These are phyloP conservation scores for Collybia nuda DNA, from an alignment of 768 basidiomycete genomes.

Conservation along the genomic window DNA sequence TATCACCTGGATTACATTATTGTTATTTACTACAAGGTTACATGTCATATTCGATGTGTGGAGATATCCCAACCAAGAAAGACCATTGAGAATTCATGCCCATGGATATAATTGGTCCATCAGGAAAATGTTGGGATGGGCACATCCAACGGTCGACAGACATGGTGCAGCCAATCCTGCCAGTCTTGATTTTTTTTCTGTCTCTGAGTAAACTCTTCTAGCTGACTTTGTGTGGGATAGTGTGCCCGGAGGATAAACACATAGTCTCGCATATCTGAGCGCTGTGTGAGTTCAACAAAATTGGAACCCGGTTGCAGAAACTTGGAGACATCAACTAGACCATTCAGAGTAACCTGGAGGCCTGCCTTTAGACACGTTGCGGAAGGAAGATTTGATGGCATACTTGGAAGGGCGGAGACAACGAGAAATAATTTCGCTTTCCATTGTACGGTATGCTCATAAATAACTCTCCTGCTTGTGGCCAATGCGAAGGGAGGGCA, in stretches of 20 bases:
- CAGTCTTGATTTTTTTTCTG: slow-evolving; percentile 35
- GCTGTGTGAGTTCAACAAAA: slow-evolving; percentile 40
- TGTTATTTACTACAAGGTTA: no score
- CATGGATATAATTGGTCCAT: background rate
- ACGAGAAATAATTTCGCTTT: slow-evolving; percentile 27
- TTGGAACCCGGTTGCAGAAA: slow-evolving; percentile 42
- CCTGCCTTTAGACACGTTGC: background rate
- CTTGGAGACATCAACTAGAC: slow-evolving; percentile 50
- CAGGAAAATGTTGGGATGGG: slow-evolving; percentile 12
- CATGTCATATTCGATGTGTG: no score
- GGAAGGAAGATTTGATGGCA: slow-evolving; percentile 6
- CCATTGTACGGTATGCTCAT: slow-evolving; percentile 33
- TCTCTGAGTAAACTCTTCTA: slow-evolving; percentile 29
- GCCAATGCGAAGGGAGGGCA: slow-evolving; percentile 41
- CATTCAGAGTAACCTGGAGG: slow-evolving; percentile 43
- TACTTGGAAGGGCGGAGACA: slow-evolving; percentile 43
- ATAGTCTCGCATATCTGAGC: slow-evolving; percentile 41
- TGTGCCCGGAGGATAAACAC: slow-evolving; percentile 49
- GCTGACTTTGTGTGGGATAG: slow-evolving; percentile 45
- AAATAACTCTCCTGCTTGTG: slow-evolving; percentile 29
- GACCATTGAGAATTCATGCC: no score
- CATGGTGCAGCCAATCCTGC: slow-evolving; percentile 36
- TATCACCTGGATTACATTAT: no score
- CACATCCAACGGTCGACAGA: slow-evolving; percentile 32
- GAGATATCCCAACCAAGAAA: no score